Percentiles rank a stretch among this genome's conserved stretches.
phyloP scores from a whole-genome alignment of 2,329 filamentous ascomycete species.

The Plenodomus biglobosus region DNA sequence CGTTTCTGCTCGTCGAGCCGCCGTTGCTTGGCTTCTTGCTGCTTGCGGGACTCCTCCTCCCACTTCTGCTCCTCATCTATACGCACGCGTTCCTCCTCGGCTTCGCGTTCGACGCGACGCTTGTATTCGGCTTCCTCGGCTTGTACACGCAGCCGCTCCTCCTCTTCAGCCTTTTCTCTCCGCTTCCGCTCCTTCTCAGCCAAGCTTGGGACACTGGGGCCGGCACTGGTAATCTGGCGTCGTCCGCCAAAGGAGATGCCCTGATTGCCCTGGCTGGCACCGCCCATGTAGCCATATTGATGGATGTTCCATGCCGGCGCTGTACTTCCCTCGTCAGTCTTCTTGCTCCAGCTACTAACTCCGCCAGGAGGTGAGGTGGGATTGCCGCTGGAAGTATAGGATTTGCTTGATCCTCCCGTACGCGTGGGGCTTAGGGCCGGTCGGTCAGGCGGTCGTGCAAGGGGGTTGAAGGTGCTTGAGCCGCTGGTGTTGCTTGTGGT shows the following conservation, averaged over 20 bases:
- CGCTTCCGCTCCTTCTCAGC: conserved; percentile 79
- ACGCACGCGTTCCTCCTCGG: conserved; percentile 64
- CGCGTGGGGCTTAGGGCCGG: conserved; percentile 50
- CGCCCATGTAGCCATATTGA: conserved; percentile 96
- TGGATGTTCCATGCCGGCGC: conserved; percentile 96
- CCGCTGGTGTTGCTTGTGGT: conserved; percentile 45
- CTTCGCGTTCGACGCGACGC: conserved; percentile 53
- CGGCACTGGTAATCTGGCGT: conserved; percentile 85
- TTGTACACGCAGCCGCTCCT: conserved; percentile 53
- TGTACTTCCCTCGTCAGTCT: conserved; percentile 75
- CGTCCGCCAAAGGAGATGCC: conserved; percentile 90
- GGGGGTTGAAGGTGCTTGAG: conserved; percentile 50
- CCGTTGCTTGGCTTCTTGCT: conserved; percentile 60
- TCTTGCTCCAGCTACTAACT: conserved; percentile 92
- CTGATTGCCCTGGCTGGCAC: conserved; percentile 92
- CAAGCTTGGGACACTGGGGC: conserved; percentile 75
- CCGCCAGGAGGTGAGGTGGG: conserved; percentile 51
- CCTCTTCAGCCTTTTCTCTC: conserved; percentile 58
- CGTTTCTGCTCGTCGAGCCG: conserved; percentile 68
- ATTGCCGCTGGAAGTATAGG: conserved; percentile 54
- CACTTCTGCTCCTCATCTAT: conserved; percentile 66
- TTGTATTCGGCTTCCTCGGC: conserved; percentile 57
- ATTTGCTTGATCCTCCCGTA: conserved; percentile 60
- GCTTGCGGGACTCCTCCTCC: conserved; percentile 64
- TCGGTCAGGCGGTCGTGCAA: conserved; percentile 38